Evolutionary conservation across 2,329 filamentous ascomycete genomes (phyloP), one percentile per base, ranked within the genome.

Genomic region (Ceratocystis cacaofunesta): DNA sequence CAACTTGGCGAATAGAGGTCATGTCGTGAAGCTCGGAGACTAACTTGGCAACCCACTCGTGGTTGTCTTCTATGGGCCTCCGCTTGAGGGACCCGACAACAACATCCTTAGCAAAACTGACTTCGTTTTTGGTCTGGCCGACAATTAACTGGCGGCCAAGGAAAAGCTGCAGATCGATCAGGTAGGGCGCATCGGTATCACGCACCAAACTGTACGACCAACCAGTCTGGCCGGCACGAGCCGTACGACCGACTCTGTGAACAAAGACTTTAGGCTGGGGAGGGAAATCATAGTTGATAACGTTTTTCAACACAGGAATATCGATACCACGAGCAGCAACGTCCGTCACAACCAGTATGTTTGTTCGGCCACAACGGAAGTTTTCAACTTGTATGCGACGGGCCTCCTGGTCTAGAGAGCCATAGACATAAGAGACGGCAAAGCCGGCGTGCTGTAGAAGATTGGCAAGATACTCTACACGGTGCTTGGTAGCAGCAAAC

Each of bases 221-320:
- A 68, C 94, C 94, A 69, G 87, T 85, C 71, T 90, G 87, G 15
- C 92, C 94, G 57, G 95, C 95, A 82, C 94, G 85, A 50, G 94
- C 95, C 30, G 95, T 99, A 76, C 94, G 87, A 71, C 94, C 94
- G 60, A 99, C 94, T 73, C 94, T 87, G 75, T 99, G 94, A 32
- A 99, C 88, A 71, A 95, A 99, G 52, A 99, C 86, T 76, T 99
- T 99, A 22, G 94, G 90, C 72, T 97, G 94, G 1, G 92, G 89
- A 2, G 94, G 92, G 69, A 99, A 99, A 72, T 97, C 92, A 75
- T 95, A 99, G 78, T 99, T 97, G 78, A 99, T 92, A 67, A 99
- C 94, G 73, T 99, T 97, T 66, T 90, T 92, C 44, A 99, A 81
- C 60, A 96, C 83, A 0, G 94, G 94, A 70, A 99, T 96, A 84